Evolutionary conservation across 495 filamentous ascomycete species (phyloP).

Genomic region (Clavariopsis aquatica): DNA sequence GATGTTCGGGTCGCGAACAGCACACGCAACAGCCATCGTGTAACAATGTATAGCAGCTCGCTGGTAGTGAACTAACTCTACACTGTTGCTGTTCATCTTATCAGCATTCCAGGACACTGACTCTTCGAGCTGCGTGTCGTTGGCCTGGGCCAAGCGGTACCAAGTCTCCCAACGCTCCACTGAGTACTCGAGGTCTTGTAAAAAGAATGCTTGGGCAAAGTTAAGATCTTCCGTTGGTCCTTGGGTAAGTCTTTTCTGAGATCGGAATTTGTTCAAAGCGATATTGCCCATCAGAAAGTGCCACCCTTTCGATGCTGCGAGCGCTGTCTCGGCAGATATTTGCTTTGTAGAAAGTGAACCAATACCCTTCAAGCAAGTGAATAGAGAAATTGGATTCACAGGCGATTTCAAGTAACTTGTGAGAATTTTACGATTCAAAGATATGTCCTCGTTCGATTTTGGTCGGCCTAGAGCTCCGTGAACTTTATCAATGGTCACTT

Average conservation of each 20-base stretch:
- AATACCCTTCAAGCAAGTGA: constrained; percentile 73
- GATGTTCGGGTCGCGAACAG: constrained; percentile 62
- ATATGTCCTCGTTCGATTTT: constrained; percentile 68
- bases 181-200: constrained; percentile 82
- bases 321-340: constrained; percentile 54
- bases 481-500: constrained; percentile 84
- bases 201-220: constrained; percentile 76
- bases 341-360: constrained; percentile 59
- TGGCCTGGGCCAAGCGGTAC: constrained; percentile 90
- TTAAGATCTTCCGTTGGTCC: constrained; percentile 83
- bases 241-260: constrained; percentile 74
- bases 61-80: constrained; percentile 73
- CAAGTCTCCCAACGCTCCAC: constrained; percentile 91
- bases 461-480: constrained; percentile 67
- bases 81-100: constrained; percentile 83
- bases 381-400: constrained; percentile 80
- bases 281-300: constrained; percentile 90
- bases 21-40: constrained; percentile 79
- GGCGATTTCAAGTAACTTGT: constrained; percentile 74
- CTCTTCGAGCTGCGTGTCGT: constrained; percentile 90
- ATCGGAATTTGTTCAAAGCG: constrained; percentile 81
- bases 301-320: constrained; percentile 81
- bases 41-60: constrained; percentile 90
- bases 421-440: constrained; percentile 73
- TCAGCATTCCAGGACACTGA: constrained; percentile 92